A percentile compares a stretch with the other conserved stretches of the same genome.
These are phyloP conservation scores for Filobasidium wieringae DNA, from an alignment of 768 basidiomycete genomes.

Conservation along the genomic window DNA sequence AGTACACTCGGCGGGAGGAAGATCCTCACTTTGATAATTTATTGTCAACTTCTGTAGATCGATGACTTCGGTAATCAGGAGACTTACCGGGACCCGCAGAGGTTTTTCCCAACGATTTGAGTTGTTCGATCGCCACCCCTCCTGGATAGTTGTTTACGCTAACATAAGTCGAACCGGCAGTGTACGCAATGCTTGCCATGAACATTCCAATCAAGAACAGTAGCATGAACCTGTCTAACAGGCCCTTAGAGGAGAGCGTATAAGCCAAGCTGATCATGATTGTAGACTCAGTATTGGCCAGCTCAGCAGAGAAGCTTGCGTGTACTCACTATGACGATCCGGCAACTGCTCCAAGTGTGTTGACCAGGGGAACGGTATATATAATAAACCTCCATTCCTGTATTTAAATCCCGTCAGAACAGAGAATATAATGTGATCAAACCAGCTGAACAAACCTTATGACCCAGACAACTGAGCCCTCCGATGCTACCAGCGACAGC, in stretches of 20 bases:
- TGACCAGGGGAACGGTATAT: constrained; percentile 71
- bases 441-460: constrained; percentile 48
- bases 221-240: constrained; percentile 45
- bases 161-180: constrained; percentile 47
- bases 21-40: constrained; percentile 39
- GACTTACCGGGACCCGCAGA: constrained; percentile 8
- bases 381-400: constrained; percentile 89
- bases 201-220: constrained; percentile 47
- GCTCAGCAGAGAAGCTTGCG: too few relatives aligned
- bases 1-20: constrained; percentile 73
- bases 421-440: neutral
- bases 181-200: constrained; percentile 47
- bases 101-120: constrained; percentile 32
- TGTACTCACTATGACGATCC: too few relatives aligned
- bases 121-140: constrained; percentile 53
- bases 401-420: neutral
- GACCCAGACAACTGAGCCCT: constrained; percentile 60
- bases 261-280: neutral
- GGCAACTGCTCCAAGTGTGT: constrained; percentile 63
- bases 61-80: neutral
- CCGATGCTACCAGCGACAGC: constrained; percentile 17
- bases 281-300: constrained; percentile 51
- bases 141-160: constrained; percentile 82
- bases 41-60: constrained; percentile 10
- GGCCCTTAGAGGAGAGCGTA: constrained; percentile 17